Conservation (phyloP, 306 rosid genomes). For the Bauhinia variegata region DNA sequence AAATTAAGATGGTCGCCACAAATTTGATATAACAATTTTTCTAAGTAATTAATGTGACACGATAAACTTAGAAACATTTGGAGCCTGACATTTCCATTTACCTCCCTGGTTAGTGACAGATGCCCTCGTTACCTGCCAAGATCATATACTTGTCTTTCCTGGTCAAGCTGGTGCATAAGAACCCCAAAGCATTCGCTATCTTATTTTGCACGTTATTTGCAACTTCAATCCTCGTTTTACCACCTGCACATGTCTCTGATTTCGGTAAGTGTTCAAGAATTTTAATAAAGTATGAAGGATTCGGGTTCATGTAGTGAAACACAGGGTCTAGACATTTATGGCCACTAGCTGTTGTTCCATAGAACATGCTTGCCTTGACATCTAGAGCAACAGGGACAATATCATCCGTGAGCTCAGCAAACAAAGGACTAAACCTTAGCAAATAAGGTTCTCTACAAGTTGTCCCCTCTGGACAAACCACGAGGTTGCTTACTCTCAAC, state of each 20-base stretch:
- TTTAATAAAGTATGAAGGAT: constrained; percentile 37
- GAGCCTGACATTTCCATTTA: no score
- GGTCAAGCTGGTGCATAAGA: constrained; percentile 60
- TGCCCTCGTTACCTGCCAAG: constrained; percentile 67
- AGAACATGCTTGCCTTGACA: constrained; percentile 55
- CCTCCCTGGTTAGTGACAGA: not conserved
- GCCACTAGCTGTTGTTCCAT: constrained; percentile 73
- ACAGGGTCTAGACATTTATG: constrained; percentile 56
- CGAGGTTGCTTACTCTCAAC: constrained; percentile 54
- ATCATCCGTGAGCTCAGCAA: constrained; percentile 63
- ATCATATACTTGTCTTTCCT: constrained; percentile 67
- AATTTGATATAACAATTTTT: no score
- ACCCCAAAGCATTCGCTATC: constrained; percentile 59
- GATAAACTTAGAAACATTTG: no score
- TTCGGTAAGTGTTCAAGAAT: constrained; percentile 44
- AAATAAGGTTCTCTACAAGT: constrained; percentile 80
- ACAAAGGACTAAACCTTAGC: constrained; percentile 74
- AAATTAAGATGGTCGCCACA: no score
- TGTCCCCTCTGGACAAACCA: constrained; percentile 83
- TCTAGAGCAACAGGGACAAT: constrained; percentile 71
- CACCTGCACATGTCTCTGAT: constrained; percentile 49
- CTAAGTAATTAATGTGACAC: no score
- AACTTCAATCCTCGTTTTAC: constrained; percentile 56
- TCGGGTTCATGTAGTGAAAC: constrained; percentile 58
- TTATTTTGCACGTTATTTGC: constrained; percentile 68